These are phyloP conservation scores for Paspalum notatum DNA, from an alignment of 176 grass and related monocot genomes.

Conservation along the genomic window DNA sequence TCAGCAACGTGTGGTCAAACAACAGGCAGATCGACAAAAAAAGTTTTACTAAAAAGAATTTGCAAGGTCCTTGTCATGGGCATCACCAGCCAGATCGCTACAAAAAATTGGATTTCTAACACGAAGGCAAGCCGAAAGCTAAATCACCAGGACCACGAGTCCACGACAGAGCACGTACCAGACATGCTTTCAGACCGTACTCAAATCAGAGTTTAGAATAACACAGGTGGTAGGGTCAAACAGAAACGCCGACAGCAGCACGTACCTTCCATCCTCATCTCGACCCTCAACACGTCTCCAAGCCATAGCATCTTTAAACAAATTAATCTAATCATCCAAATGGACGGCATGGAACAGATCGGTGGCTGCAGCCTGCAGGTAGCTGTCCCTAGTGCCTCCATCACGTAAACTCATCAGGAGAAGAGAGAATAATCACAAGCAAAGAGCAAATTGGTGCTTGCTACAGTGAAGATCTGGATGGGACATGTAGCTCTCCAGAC, in stretches of 20 bases:
- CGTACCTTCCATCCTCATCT: background rate
- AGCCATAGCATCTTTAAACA: background rate
- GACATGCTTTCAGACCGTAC: background rate
- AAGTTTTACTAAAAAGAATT: background rate
- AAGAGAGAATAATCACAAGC: slow-evolving; percentile 1
- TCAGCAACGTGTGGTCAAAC: background rate
- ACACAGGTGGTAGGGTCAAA: slow-evolving; percentile 30
- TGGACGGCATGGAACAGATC: slow-evolving; percentile 6
- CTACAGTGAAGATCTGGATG: background rate
- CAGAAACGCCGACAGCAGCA: slow-evolving; percentile 17
- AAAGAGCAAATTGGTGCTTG: slow-evolving; percentile 15
- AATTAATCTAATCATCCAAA: slow-evolving; percentile 12
- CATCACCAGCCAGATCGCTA: background rate
- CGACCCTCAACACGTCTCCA: slow-evolving; percentile 21
- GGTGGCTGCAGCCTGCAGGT: background rate
- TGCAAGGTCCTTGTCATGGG: background rate
- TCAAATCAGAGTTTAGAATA: background rate
- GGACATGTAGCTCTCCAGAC: slow-evolving; percentile 16
- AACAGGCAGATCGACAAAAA: background rate
- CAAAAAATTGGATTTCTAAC: background rate
- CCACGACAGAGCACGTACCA: background rate
- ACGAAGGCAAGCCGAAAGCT: background rate
- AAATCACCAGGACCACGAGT: background rate
- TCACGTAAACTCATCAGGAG: slow-evolving; percentile 20
- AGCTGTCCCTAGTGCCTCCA: background rate